A percentile compares a stretch with the other conserved stretches of the same genome.
Evolutionary conservation across 257 asterid species (phyloP).

Genomic region (Solanum ossicruentum): DNA sequence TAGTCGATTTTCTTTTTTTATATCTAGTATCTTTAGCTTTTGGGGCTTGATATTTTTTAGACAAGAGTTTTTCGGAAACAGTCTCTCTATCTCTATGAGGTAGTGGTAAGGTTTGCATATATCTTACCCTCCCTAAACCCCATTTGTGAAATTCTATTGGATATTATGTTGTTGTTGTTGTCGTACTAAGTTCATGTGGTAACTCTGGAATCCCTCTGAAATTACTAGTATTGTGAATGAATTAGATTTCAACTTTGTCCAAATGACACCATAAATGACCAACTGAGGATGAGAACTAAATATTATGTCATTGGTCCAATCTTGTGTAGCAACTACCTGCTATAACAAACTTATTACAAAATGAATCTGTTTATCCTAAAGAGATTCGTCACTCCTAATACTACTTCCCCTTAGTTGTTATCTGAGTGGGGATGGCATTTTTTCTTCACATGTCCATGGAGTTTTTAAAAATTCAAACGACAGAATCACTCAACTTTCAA

Average conservation of each 20-base stretch:
- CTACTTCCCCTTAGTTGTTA: too few relatives aligned
- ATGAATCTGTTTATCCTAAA: not conserved
- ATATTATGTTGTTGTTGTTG: too few relatives aligned
- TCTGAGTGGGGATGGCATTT: not conserved
- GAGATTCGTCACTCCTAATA: not conserved
- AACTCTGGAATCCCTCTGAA: not conserved
- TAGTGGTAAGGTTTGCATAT: too few relatives aligned
- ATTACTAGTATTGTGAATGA: not conserved
- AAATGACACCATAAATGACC: not conserved
- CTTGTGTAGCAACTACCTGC: rapidly evolving
- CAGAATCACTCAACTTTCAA: not conserved
- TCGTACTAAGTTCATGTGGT: not conserved
- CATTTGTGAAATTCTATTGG: too few relatives aligned
- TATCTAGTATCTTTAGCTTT: too few relatives aligned
- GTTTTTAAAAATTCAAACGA: not conserved
- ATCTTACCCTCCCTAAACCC: too few relatives aligned
- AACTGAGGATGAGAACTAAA: not conserved
- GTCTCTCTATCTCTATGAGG: too few relatives aligned
- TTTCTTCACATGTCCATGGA: not conserved
- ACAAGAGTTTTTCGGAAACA: too few relatives aligned
- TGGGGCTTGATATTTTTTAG: too few relatives aligned
- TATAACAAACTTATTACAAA: not conserved
- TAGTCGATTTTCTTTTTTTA: too few relatives aligned
- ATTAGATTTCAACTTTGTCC: not conserved
- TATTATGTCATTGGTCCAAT: not conserved